A percentile compares a stretch with the other conserved stretches of the same genome.
phyloP scores from a whole-genome alignment of 129 eudicot genomes.

The Cynara cardunculus region DNA sequence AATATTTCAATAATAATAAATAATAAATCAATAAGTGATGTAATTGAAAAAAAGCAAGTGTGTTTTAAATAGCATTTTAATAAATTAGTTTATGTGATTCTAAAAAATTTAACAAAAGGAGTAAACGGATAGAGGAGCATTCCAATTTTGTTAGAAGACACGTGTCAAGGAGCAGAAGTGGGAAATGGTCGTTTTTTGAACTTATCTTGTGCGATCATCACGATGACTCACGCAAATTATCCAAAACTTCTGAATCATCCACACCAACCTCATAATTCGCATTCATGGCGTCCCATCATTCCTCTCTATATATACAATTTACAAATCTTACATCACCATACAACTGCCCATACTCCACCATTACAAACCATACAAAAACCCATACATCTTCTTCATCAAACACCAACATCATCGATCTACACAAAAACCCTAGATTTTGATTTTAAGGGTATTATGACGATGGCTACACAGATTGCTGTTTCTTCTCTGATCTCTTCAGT shows the following conservation, averaged over 20 bases:
- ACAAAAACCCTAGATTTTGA: neutral
- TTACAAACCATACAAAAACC: neutral
- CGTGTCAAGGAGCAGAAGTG: neutral
- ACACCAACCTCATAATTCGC: slow-evolving; percentile 2
- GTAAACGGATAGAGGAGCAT: too few species aligned
- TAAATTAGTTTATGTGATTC: too few species aligned
- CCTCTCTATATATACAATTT: too few species aligned
- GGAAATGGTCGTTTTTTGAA: neutral
- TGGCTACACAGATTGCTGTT: slow-evolving; percentile 15
- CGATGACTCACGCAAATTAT: slow-evolving; percentile 2
- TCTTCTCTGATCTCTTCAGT: slow-evolving; percentile 11
- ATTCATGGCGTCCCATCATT: slow-evolving; percentile 23
- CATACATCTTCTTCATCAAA: neutral
- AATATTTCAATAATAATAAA: too few species aligned
- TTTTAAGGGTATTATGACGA: neutral
- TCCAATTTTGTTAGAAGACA: neutral
- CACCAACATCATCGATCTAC: neutral
- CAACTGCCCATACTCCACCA: neutral
- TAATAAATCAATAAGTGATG: too few species aligned
- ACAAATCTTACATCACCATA: too few species aligned
- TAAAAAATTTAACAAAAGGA: too few species aligned
- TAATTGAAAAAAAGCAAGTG: too few species aligned
- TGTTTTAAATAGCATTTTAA: too few species aligned
- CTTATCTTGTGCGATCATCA: neutral
- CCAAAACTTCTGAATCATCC: slow-evolving; percentile 9